Conservation (phyloP, 352 stramenopile genomes). For the Phytophthora fragariae region DNA sequence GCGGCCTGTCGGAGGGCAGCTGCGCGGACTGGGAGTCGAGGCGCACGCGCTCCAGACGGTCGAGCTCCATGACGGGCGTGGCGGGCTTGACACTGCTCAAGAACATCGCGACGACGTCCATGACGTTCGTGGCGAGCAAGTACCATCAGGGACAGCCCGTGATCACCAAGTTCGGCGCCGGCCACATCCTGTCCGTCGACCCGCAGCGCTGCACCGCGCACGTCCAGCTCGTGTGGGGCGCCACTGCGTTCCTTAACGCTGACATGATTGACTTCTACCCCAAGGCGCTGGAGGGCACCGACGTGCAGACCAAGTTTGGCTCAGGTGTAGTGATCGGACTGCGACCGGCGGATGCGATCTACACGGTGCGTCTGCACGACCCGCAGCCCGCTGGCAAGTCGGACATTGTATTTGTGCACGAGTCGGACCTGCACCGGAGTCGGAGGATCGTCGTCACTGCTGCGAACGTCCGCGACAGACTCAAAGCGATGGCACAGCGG, state of each 20-base stretch:
- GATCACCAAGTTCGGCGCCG: constrained; percentile 72
- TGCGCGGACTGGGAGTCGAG: constrained; percentile 22
- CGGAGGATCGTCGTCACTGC: constrained; percentile 52
- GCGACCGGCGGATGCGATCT: constrained; percentile 72
- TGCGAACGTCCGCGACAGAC: constrained; percentile 60
- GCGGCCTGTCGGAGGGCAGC: constrained; percentile 40
- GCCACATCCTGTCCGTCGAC: constrained; percentile 66
- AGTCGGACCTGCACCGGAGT: constrained; percentile 66
- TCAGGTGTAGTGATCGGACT: constrained; percentile 68
- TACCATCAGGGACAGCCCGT: constrained; percentile 80
- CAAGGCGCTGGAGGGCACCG: constrained; percentile 77
- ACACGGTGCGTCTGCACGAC: constrained; percentile 74
- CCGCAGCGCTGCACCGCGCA: constrained; percentile 56
- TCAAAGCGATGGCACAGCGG: constrained; percentile 53
- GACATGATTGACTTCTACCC: constrained; percentile 75
- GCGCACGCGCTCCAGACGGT: constrained; percentile 23
- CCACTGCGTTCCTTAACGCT: constrained; percentile 60
- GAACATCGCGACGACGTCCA: constrained; percentile 70
- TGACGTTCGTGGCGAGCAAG: constrained; percentile 71
- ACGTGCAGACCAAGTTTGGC: constrained; percentile 84
- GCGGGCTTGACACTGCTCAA: constrained; percentile 61
- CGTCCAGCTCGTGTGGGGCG: constrained; percentile 73
- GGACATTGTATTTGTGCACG: constrained; percentile 77
- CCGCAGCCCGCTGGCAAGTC: constrained; percentile 52
- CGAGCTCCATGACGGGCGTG: constrained; percentile 20